Base-by-base conservation (phyloP, 2,329 filamentous ascomycete genomes). In the Penicillium paneum region DNA sequence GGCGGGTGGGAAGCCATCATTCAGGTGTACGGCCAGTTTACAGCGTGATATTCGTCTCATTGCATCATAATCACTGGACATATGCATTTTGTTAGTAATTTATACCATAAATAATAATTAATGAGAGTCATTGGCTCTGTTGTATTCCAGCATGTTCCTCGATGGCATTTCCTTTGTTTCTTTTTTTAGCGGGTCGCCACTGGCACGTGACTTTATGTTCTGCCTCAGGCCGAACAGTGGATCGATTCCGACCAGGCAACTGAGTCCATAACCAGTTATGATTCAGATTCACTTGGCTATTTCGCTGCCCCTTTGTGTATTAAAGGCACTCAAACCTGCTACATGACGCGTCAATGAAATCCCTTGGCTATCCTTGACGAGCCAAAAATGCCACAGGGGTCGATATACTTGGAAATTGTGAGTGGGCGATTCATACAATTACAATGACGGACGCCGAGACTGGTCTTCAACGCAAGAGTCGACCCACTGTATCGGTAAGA, bases 1-100 rank as follows among this genome's bases (percentile, higher is more conserved):
- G 69, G 69, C 40, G 68, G 69, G 31, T 71, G 69, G 69, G 66
- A 64, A 8, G 67, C 40, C 8, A 56, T 71, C 10, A 66, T 70
- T 17, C 67, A 69, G 42, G 66, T 61, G 4, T 69, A 69, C 48
- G 48, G 52, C 2, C 48, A 66, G 35, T 67, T 64, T 51, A 53
- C 56, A 26, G 47, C 51, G 10, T 59, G 45, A 57, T 40, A 26
- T 41, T 52, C 13, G 28, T 3, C 38, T 13, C 35, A 11, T 40
- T 44, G 15, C 34, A 40, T 48, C 17, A 51, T 42, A 13, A 39
- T 44, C 8, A 32, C 29, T 48, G 52, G 32, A 52, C 28, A 49
- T 49, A 49, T 32, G 34, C 41, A 57, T 55, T 17, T 28, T 24
- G 13, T 36, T 36, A 47, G 7, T 47, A 47, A 28, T 47, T 47